A percentile compares a stretch with the other conserved stretches of the same genome.
Evolutionary conservation across 2,329 filamentous ascomycete species (phyloP).

Genomic region (Cercospora sp.): DNA sequence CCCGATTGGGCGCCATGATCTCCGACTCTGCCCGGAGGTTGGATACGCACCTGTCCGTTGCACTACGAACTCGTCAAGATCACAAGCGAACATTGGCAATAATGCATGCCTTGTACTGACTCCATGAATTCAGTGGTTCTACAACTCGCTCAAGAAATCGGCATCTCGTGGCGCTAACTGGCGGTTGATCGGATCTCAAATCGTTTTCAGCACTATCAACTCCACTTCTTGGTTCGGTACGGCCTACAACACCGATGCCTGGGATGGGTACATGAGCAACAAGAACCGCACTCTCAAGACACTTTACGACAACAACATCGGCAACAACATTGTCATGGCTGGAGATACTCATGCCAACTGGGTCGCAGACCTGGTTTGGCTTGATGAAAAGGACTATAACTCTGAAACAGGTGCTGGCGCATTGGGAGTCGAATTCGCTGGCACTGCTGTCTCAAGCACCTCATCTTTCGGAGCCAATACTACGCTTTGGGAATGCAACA

Average conservation of each 20-base stretch:
- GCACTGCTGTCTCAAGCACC: constrained; percentile 62
- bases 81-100: too few species aligned
- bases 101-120: background rate
- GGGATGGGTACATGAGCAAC: constrained; percentile 67
- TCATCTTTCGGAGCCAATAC: constrained; percentile 57
- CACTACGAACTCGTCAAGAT: too few species aligned
- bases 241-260: constrained; percentile 55
- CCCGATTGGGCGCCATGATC: too few species aligned
- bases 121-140: constrained; percentile 48
- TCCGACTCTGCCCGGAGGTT: too few species aligned
- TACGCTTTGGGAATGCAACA: constrained; percentile 52
- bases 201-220: constrained; percentile 62
- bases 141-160: constrained; percentile 45
- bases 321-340: constrained; percentile 69
- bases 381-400: constrained; percentile 43
- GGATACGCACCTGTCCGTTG: too few species aligned
- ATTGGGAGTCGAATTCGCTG: constrained; percentile 55
- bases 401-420: constrained; percentile 41
- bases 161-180: constrained; percentile 63
- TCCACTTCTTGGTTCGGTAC: constrained; percentile 40
- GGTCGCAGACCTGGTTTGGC: constrained; percentile 45
- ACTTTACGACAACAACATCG: constrained; percentile 61
- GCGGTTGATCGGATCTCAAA: constrained; percentile 69
- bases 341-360: constrained; percentile 69
- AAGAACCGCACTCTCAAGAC: constrained; percentile 67